These are phyloP conservation scores for Trichosporon faecale DNA, from an alignment of 1,284 basidiomycete species.

Conservation along the genomic window DNA sequence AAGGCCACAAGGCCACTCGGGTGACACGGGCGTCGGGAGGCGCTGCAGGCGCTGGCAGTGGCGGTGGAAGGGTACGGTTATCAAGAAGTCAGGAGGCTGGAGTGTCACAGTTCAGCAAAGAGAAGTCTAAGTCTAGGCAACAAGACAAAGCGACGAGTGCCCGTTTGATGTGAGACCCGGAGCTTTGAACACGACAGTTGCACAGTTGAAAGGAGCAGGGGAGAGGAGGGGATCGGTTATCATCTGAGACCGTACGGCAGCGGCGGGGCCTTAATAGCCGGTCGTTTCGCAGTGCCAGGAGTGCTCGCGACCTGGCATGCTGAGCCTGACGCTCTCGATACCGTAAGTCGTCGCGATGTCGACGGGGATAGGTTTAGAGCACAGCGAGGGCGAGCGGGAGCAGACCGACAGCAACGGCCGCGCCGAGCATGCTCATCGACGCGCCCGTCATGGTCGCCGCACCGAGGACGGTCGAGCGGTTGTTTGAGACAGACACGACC, in stretches of 20 bases:
- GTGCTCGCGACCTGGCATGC: background rate
- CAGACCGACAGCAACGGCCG: background rate
- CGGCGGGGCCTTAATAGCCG: background rate
- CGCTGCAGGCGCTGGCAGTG: background rate
- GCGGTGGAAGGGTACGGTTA: background rate
- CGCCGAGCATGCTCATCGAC: constrained; percentile 5
- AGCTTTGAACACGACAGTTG: background rate
- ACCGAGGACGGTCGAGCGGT: constrained; percentile 17
- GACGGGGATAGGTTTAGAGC: background rate
- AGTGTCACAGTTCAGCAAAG: background rate
- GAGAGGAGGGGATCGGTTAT: background rate
- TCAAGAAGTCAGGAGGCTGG: background rate
- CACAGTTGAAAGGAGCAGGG: background rate
- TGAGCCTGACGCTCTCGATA: too few species aligned
- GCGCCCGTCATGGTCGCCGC: background rate
- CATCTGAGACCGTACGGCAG: background rate
- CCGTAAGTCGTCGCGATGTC: too few species aligned
- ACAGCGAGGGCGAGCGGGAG: background rate
- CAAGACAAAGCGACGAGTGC: background rate
- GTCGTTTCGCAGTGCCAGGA: background rate
- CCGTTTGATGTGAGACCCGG: background rate
- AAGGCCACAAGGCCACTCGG: background rate
- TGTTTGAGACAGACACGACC: constrained; percentile 15
- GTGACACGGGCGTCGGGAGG: background rate
- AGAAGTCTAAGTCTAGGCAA: background rate